Base-by-base conservation (phyloP, 441 rosid genomes). In the Iberis amara region DNA sequence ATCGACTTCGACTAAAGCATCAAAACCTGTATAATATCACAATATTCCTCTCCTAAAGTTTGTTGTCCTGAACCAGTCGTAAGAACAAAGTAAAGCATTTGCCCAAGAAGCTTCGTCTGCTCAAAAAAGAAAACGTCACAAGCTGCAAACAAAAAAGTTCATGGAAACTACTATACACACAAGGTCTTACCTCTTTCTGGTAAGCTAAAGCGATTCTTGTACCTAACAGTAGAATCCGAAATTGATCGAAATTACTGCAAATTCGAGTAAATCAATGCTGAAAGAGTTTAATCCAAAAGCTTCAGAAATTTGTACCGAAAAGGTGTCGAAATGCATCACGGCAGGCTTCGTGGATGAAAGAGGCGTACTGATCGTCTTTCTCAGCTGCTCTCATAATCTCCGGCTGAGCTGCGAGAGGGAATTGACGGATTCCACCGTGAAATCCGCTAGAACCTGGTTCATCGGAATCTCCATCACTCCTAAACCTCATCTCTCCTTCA, bases 361-460 rank as follows among this genome's bases (percentile, higher is more conserved):
- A 78, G 30, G 98, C 95, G 70, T 91, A 85, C 39, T 88, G 98
- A 57, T 85, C 98, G 70, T 91, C 98, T 61, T 91, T 91, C 79
- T 91, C 98, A 7, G 95, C 96, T 3, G 98, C 96, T 76, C 98
- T 85, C 98, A 91, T 87, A 32, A 91, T 68, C 68, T 91, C 96
- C 52, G 98, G 96, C 76, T 85, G 98, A 37, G 96, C 95, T 4
- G 95, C 98, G 28, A 63, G 57, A 0, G 84, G 82, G 43, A 85
- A 85, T 41, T 71, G 73, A 41, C 79, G 76, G 39, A 70, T 71
- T 68, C 65, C 76, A 27, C 47, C 46, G 36, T 61, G 31, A 38
- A 52, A 65, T 27, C 60, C 76, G 47, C 75, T 70, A 2, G 79
- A 47, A 4, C 73, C 76, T 2, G 79, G 55, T 47, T 72, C 75